Base-by-base conservation (phyloP, 805 yeast species). In the Ogataea corticis region DNA sequence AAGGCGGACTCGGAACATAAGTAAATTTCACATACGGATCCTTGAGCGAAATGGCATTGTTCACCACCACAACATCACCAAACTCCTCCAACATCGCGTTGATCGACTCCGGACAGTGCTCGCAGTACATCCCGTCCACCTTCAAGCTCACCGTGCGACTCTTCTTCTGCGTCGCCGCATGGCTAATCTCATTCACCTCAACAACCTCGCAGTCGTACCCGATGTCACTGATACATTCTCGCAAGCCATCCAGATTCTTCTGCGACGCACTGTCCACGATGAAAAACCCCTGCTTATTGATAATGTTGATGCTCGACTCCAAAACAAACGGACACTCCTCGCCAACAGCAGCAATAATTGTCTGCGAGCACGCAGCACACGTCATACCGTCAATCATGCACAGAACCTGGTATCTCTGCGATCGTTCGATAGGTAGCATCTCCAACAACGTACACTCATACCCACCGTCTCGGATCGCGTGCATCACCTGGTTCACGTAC, bases 301-400 rank as follows among this genome's bases (percentile, higher is more conserved):
- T 76, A 1, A 77, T 70, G 48, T 79, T 80, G 33, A 85, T 72
- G 7, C 78, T 76, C 28, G 73, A 70, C 14, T 76, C 79, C 15
- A 72, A 62, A 2, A 85, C 76, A 59, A 77, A 82, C 2, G 77
- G 74, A 23, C 57, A 53, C 32, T 82, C 61, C 7, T 70, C 76
- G 23, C 59, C 62, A 21, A 68, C 79, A 25, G 78, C 74, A 12
- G 71, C 63, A 10, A 67, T 61, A n/a, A 86, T 77, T 0, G 90
- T 69, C 35, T 72, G 71, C 1, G 80, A 80, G 62, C 94, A 61
- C 0, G 88, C 79, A 7, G 86, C 81, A 65, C 92, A 86, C 0
- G 89, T 80, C 62, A 85, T 84, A 3, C 91, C 92, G 10, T 84
- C 86, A 35, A 86, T 79, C 0, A 80, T 65, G 0, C 88, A 89